These are phyloP conservation scores for Pseudocercospora eumusae DNA, from an alignment of 2,329 filamentous ascomycete species.

Conservation along the genomic window DNA sequence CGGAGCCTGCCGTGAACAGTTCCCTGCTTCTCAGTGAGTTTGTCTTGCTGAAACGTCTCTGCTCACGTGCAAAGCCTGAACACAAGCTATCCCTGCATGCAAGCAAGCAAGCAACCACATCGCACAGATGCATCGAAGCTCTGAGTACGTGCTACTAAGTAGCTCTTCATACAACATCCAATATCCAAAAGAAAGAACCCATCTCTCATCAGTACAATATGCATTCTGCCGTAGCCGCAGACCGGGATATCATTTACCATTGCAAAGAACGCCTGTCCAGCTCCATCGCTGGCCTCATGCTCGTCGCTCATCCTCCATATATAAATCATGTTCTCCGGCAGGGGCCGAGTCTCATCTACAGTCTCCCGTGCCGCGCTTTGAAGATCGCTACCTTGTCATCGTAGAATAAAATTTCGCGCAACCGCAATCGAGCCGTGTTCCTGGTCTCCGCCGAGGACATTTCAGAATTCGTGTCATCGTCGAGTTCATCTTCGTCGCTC, in stretches of 20 bases:
- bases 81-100: neutral
- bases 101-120: neutral
- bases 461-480: conserved; percentile 22
- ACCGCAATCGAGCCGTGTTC: conserved; percentile 53
- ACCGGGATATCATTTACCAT: conserved; percentile 2
- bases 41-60: neutral
- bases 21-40: neutral
- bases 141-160: neutral
- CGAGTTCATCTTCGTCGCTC: conserved; percentile 35
- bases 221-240: conserved; percentile 4
- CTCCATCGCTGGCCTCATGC: conserved; percentile 1
- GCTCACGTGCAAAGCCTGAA: neutral
- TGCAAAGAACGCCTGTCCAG: neutral
- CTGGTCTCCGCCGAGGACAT: conserved; percentile 13
- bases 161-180: conserved; percentile 8
- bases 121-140: too few species aligned
- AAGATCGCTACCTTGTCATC: conserved; percentile 82
- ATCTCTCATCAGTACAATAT: conserved; percentile 4
- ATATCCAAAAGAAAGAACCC: neutral
- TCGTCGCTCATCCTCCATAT: conserved; percentile 1
- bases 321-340: neutral
- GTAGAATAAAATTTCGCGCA: conserved; percentile 80
- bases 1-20: neutral
- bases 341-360: conserved; percentile 30
- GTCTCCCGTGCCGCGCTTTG: conserved; percentile 66